Conservation (phyloP, 2,329 filamentous ascomycete genomes). For the Curvularia eragrostidis region DNA sequence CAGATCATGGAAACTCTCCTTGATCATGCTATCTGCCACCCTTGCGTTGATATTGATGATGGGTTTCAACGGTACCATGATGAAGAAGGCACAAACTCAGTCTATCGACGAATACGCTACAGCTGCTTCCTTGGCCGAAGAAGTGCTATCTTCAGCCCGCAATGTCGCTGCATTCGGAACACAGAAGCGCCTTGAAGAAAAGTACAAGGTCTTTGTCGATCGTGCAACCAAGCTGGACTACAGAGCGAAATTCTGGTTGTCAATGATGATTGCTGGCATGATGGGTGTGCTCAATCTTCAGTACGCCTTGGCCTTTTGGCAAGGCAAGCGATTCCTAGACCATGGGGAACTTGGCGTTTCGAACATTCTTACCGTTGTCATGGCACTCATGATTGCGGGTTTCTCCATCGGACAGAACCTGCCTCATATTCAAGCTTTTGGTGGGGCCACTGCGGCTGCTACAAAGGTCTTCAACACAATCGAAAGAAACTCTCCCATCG, state of each 20-base stretch:
- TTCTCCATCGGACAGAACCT: constrained; percentile 77
- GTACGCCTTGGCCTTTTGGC: constrained; percentile 56
- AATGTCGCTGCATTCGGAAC: constrained; percentile 94
- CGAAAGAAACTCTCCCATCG: constrained; percentile 82
- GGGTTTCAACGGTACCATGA: constrained; percentile 73
- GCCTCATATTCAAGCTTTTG: constrained; percentile 87
- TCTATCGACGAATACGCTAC: constrained; percentile 80
- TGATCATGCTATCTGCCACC: constrained; percentile 83
- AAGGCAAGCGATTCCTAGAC: constrained; percentile 63
- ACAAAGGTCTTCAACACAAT: constrained; percentile 95
- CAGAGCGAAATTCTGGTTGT: constrained; percentile 75
- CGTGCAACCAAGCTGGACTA: constrained; percentile 78
- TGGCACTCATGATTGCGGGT: constrained; percentile 91
- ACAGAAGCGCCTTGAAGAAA: constrained; percentile 85
- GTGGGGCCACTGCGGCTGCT: constrained; percentile 80
- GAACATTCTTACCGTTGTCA: constrained; percentile 80
- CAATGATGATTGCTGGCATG: constrained; percentile 81
- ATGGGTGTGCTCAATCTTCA: constrained; percentile 86
- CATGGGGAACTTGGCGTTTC: constrained; percentile 66
- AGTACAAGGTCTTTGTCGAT: constrained; percentile 79
- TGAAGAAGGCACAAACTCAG: constrained; percentile 76
- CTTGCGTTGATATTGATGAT: constrained; percentile 80
- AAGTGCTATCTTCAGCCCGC: constrained; percentile 91
- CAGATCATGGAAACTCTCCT: constrained; percentile 89
- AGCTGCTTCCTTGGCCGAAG: constrained; percentile 88